Percentiles rank a stretch among this genome's conserved stretches.
phyloP scores from a whole-genome alignment of 805 yeast species.

The Saccharomycopsis oosterbeekiorum region DNA sequence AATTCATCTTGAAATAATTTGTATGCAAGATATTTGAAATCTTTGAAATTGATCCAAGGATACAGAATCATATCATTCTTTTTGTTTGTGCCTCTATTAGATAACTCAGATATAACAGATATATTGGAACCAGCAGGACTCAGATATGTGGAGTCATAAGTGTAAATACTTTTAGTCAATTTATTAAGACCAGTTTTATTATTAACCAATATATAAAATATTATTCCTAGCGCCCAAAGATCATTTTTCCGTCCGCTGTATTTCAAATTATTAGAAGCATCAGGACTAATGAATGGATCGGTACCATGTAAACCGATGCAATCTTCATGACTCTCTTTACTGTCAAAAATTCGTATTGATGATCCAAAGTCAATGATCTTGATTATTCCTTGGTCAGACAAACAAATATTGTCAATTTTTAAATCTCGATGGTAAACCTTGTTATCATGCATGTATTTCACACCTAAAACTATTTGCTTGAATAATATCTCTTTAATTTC shows the following conservation, averaged over 20 bases:
- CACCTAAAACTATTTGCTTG: slow-evolving; percentile 75
- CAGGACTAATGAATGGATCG: slow-evolving; percentile 18
- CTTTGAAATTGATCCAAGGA: slow-evolving; percentile 14
- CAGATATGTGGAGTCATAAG: neutral
- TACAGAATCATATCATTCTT: slow-evolving; percentile 4
- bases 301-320: slow-evolving; percentile 16
- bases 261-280: slow-evolving; percentile 3
- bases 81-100: slow-evolving; percentile 6
- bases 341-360: neutral
- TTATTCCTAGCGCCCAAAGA: slow-evolving; percentile 17
- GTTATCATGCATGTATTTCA: slow-evolving; percentile 73
- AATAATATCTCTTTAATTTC: slow-evolving; percentile 25
- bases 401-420: slow-evolving; percentile 76
- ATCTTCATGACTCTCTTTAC: neutral
- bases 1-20: slow-evolving; percentile 8
- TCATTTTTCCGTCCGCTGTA: slow-evolving; percentile 15
- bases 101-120: neutral
- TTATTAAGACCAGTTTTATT: neutral
- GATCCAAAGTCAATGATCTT: slow-evolving; percentile 85
- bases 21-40: slow-evolving; percentile 9
- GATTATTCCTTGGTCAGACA: slow-evolving; percentile 54
- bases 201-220: slow-evolving; percentile 11
- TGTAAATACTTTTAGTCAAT: neutral
- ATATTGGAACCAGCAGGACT: neutral
- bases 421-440: slow-evolving; percentile 92